Conservation (phyloP, 75 land plant species). For the Selaginella moellendorffii region DNA sequence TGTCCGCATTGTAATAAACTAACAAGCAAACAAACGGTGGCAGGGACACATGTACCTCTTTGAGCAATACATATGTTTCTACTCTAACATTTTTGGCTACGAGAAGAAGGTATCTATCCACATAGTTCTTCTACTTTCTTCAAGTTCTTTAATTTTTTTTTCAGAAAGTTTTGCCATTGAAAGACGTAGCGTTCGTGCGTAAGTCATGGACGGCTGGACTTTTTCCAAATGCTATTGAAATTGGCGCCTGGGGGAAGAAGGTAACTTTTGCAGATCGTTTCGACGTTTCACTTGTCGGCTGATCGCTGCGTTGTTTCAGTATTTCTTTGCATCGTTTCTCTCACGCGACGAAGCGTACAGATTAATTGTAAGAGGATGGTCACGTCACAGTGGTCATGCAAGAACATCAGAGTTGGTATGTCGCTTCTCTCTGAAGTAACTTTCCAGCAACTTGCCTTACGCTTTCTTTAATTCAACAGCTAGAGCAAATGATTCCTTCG, state of each 20-base stretch:
- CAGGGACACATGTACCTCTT: slow-evolving; percentile 98
- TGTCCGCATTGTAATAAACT: too few species aligned
- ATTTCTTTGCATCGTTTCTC: slow-evolving; percentile 88
- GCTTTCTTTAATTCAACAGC: too few species aligned
- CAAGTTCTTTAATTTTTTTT: slow-evolving; percentile 10
- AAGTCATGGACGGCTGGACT: slow-evolving; percentile 89
- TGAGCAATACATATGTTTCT: slow-evolving; percentile 78
- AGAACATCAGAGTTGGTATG: too few species aligned
- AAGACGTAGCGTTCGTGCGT: slow-evolving; percentile 58
- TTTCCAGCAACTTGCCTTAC: too few species aligned
- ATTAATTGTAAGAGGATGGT: slow-evolving; percentile 70
- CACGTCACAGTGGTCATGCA: slow-evolving; percentile 37
- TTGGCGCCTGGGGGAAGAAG: slow-evolving; percentile 74
- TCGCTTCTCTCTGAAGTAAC: too few species aligned
- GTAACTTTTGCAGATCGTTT: slow-evolving; percentile 18
- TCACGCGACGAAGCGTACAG: slow-evolving; percentile 97
- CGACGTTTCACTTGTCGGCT: background rate
- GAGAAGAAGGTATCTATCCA: slow-evolving; percentile 64
- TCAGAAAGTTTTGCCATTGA: slow-evolving; percentile 76
- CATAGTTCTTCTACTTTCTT: background rate
- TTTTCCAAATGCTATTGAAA: slow-evolving; percentile 95
- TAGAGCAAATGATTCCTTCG: too few species aligned
- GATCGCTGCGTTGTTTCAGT: slow-evolving; percentile 42
- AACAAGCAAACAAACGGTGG: too few species aligned
- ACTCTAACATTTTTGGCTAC: slow-evolving; percentile 95